Base-by-base conservation (phyloP, 306 rosid genomes). In the Cicer pinnatifidum region DNA sequence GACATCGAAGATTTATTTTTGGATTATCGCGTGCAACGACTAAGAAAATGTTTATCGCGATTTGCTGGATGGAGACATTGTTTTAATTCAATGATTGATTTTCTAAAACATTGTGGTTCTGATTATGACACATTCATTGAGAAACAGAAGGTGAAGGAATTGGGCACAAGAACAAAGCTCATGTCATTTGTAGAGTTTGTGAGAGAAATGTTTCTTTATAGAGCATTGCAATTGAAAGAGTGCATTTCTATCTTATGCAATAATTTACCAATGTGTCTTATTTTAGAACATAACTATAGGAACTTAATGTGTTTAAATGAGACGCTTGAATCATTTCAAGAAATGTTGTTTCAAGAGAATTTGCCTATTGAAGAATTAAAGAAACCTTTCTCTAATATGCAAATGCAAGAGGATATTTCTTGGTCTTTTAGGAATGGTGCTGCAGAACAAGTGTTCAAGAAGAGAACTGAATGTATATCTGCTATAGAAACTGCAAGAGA, bases 381-480 rank as follows among this genome's bases (percentile, higher is more conserved):
- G 73, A 47, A 16, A 16, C 23, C 45, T 17, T 87, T 89, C 40
- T 69, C 83, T 23, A 1, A 0, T 53, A 11, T 67, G 0, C 40
- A 66, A 47, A 39, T 1, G 3, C 19, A 4, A 23, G 75, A 45
- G 7, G 62, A 48, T 65, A 16, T 39, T 37, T 12, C 56, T 35
- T 8, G 17, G 58, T 11, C 71, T 7, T 52, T 4, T 15, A 15
- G 38, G 39, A 3, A 3, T 9, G 72, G 13, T 67, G 4, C 54
- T 13, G 60, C 37, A 1, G 54, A 39, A 48, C 6, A 37, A 13
- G 65, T 84, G 51, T 48, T 33, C 38, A 19, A 15, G 53, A 61
- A 19, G 77, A 81, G 86, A 82, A 72, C 45, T 40, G 82, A 69
- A 44, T 89, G 88, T 52, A 59, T 89, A 6, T 76, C 68, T 0